These are phyloP conservation scores for Hymenoscyphus occultus DNA, from an alignment of 2,329 filamentous ascomycete genomes.

Conservation along the genomic window DNA sequence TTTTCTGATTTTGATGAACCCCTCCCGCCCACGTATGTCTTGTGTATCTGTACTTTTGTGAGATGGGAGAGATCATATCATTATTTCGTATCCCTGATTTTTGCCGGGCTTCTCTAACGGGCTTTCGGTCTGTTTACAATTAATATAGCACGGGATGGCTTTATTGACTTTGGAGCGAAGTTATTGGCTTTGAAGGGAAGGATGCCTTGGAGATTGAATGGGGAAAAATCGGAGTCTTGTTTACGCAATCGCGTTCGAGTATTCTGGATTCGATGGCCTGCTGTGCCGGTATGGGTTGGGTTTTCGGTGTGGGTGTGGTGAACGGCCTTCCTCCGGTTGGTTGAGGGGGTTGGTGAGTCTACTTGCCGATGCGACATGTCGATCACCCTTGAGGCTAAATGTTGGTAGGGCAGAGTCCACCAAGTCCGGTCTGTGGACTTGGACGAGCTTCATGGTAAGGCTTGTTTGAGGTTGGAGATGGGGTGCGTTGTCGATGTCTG, in stretches of 20 bases:
- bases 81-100: neutral
- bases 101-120: neutral
- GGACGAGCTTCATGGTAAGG: neutral
- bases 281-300: neutral
- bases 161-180: neutral
- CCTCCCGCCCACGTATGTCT: slow-evolving; percentile 1
- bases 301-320: neutral
- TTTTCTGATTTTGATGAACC: neutral
- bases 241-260: neutral
- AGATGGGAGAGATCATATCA: neutral
- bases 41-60: neutral
- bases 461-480: neutral
- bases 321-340: neutral
- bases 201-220: neutral
- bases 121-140: neutral
- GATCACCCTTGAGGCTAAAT: slow-evolving; percentile 3
- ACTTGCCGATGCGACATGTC: neutral
- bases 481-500: neutral
- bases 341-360: neutral
- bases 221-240: neutral
- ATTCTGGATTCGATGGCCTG: neutral
- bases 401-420: neutral
- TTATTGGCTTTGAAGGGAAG: neutral
- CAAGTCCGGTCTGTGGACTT: neutral
- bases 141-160: neutral